phyloP scores from a whole-genome alignment of 768 basidiomycete species.

The Nidula microcarpa region DNA sequence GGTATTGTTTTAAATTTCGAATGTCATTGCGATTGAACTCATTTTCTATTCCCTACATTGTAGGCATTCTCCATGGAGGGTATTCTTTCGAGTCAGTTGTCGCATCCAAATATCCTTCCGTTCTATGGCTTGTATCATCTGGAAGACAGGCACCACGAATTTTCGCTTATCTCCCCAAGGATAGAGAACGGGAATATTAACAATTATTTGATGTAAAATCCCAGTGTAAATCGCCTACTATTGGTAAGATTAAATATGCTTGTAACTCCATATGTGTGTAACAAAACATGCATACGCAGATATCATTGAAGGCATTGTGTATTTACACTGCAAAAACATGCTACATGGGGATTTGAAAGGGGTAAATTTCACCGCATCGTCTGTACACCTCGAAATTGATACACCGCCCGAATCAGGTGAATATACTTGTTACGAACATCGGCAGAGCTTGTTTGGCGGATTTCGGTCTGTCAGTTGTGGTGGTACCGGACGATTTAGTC shows the following conservation, averaged over 20 bases:
- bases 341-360: conserved; percentile 39
- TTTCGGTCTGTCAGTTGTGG: conserved; percentile 17
- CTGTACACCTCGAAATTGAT: not conserved
- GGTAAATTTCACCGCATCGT: conserved; percentile 12
- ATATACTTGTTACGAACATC: conserved; percentile 13
- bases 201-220: conserved; percentile 14
- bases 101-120: conserved; percentile 20
- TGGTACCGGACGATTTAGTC: too few species aligned
- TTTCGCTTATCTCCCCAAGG: conserved; percentile 16
- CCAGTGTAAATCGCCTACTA: conserved; percentile 16
- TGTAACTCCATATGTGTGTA: not conserved
- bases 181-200: conserved; percentile 15
- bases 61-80: conserved; percentile 17
- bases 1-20: conserved; percentile 15
- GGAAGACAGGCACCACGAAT: conserved; percentile 5
- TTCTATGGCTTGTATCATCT: conserved; percentile 14
- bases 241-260: conserved; percentile 11
- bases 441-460: conserved; percentile 13
- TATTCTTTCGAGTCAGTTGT: conserved; percentile 17
- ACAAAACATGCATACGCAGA: conserved; percentile 15
- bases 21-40: conserved; percentile 16
- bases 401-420: conserved; percentile 4
- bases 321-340: conserved; percentile 32
- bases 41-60: too few species aligned
- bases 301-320: conserved; percentile 29